Evolutionary conservation across 1,139 yeast species (phyloP).

Genomic region (Schwanniomyces etchellsii): DNA sequence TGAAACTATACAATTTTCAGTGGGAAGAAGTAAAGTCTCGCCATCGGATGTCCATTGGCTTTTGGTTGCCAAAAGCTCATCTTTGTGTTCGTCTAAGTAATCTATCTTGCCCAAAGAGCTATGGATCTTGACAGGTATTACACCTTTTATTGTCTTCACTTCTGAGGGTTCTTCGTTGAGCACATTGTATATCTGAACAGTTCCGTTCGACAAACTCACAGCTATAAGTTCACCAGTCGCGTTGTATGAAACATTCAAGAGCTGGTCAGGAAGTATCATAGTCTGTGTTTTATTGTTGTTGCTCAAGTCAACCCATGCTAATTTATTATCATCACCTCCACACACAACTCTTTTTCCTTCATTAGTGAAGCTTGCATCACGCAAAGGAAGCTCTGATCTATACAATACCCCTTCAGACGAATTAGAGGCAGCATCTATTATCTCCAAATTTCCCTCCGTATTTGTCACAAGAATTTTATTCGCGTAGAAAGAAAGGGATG

Average conservation of each 20-base stretch:
- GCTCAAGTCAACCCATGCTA: slow-evolving; percentile 47
- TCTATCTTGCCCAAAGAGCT: slow-evolving; percentile 34
- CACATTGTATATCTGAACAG: slow-evolving; percentile 58
- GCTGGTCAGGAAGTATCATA: slow-evolving; percentile 46
- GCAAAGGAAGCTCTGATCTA: slow-evolving; percentile 55
- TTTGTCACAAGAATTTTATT: slow-evolving; percentile 22
- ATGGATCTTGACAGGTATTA: slow-evolving; percentile 29
- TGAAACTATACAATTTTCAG: slow-evolving; percentile 26
- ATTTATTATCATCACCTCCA: slow-evolving; percentile 73
- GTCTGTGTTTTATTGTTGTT: slow-evolving; percentile 25
- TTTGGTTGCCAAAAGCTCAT: slow-evolving; percentile 31
- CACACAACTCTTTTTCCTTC: slow-evolving; percentile 64
- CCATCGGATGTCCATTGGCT: slow-evolving; percentile 46
- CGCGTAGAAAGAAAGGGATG: slow-evolving; percentile 22
- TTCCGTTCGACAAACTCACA: slow-evolving; percentile 53
- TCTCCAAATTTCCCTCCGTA: slow-evolving; percentile 32
- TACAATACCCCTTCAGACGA: slow-evolving; percentile 23
- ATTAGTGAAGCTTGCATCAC: slow-evolving; percentile 62
- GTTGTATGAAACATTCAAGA: slow-evolving; percentile 59
- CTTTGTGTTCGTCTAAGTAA: slow-evolving; percentile 30
- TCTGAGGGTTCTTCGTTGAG: slow-evolving; percentile 35
- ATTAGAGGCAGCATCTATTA: slow-evolving; percentile 16
- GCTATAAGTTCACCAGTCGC: slow-evolving; percentile 54
- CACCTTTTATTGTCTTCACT: slow-evolving; percentile 36
- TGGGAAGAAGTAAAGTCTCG: slow-evolving; percentile 45